Conservation (phyloP, 352 stramenopile species). For the Pythium utonaiense region DNA sequence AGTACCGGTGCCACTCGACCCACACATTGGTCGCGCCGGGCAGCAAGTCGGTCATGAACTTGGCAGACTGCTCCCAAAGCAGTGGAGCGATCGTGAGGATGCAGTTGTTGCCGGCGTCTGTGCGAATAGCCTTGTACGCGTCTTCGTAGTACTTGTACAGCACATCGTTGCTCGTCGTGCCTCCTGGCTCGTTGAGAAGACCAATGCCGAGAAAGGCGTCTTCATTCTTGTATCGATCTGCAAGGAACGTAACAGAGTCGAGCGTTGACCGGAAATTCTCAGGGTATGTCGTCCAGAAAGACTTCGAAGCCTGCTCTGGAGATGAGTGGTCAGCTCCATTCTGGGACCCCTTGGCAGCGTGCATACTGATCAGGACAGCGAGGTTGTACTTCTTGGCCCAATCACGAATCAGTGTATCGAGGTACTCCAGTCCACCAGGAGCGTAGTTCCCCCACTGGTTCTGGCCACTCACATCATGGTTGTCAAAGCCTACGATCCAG, state of each 20-base stretch:
- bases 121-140: constrained; percentile 58
- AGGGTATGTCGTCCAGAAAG: constrained; percentile 42
- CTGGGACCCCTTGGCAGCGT: constrained; percentile 70
- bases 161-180: constrained; percentile 41
- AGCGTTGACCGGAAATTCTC: constrained; percentile 68
- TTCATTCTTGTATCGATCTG: constrained; percentile 61
- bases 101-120: constrained; percentile 48
- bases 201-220: constrained; percentile 73
- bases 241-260: constrained; percentile 41
- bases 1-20: constrained; percentile 84
- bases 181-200: constrained; percentile 69
- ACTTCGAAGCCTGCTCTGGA: constrained; percentile 33
- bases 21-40: constrained; percentile 68
- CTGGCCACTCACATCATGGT: constrained; percentile 38
- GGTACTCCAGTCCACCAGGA: constrained; percentile 39
- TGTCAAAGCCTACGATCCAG: constrained; percentile 75
- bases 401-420: constrained; percentile 36
- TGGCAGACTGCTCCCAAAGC: constrained; percentile 44
- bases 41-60: constrained; percentile 54
- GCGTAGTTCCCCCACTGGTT: constrained; percentile 50
- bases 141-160: constrained; percentile 77
- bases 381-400: constrained; percentile 45
- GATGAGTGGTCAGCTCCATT: constrained; percentile 74
- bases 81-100: constrained; percentile 53
- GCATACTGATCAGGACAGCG: constrained; percentile 51